Base-by-base conservation (phyloP, 495 filamentous ascomycete species). In the Trichoderma parareesei region DNA sequence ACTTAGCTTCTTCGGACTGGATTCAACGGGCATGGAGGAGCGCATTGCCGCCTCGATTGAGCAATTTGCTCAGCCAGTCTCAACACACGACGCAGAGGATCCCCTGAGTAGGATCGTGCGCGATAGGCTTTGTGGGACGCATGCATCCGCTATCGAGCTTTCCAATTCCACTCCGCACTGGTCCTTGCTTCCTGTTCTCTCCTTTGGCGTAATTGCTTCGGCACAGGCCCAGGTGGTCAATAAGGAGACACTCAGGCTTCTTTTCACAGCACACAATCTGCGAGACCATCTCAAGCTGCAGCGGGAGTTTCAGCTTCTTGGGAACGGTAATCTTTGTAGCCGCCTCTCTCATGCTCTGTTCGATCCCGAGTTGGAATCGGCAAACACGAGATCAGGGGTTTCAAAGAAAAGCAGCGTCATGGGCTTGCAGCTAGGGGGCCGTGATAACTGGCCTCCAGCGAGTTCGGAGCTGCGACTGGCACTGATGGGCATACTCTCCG, bases 381-480 rank as follows among this genome's bases (percentile, higher is more conserved):
- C 91, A 43, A 91, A 96, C 67, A 82, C 89, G 61, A 82, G 83
- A 59, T 71, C 81, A 16, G 89, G 90, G 5, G 84, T 87, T 27
- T 81, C 88, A 16, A 83, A 88, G 5, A 85, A 81, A 42, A 88
- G 88, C 11, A 87, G 87, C 9, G 79, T 81, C 59, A 93, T 95
- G 78, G 94, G 94, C 2, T 79, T 97, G 44, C 87, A 90, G 10
- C 75, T 97, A 1, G 90, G 88, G 8, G 86, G 80, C 18, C 82
- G 91, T 65, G 84, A 89, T 59, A 90, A 81, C 37, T 97, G 93
- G 94, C 93, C 93, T 35, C 93, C 94, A 8, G 91, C 92, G 41
- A 94, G 90, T 73, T 96, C 92, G 5, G 94, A 98, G 69, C 78
- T 98, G 38, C 86, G 91, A 1, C 80, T 97, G 3, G 91, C 90